A percentile compares a stretch with the other conserved stretches of the same genome.
Conservation (phyloP, 2,329 filamentous ascomycete species). For the Colletotrichum lindemuthianum region DNA sequence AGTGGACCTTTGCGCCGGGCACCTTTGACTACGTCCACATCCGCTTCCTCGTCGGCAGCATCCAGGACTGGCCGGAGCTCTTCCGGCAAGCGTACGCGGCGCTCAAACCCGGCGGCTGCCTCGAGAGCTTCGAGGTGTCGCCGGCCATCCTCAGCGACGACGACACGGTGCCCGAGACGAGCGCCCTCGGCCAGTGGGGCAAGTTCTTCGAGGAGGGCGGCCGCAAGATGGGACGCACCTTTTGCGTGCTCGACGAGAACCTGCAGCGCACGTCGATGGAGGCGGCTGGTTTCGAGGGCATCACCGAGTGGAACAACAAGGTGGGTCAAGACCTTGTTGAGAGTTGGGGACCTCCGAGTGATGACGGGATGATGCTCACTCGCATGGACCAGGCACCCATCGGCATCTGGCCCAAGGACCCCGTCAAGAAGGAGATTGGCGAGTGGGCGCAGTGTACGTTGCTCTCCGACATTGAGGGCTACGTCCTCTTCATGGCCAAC, state of each 20-base stretch:
- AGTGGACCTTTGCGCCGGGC: conserved; percentile 57
- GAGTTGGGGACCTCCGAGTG: neutral
- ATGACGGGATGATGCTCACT: conserved; percentile 2
- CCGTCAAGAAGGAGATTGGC: conserved; percentile 48
- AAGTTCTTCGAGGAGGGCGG: conserved; percentile 47
- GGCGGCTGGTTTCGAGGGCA: conserved; percentile 41
- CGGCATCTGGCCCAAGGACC: conserved; percentile 53
- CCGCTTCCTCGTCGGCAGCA: conserved; percentile 61
- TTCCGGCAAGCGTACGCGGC: conserved; percentile 59
- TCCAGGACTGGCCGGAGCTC: conserved; percentile 62
- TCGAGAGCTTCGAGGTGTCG: conserved; percentile 51
- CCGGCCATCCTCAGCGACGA: conserved; percentile 43
- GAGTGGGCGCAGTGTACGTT: conserved; percentile 44
- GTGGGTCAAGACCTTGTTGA: conserved; percentile 35
- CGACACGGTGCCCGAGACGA: conserved; percentile 41
- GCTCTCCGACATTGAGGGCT: conserved; percentile 46
- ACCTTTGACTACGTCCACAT: conserved; percentile 69
- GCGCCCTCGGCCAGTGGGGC: conserved; percentile 47
- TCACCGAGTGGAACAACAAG: conserved; percentile 38
- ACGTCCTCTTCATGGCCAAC: conserved; percentile 46
- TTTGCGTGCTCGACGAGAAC: conserved; percentile 44
- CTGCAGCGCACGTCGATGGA: conserved; percentile 45
- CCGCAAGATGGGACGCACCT: conserved; percentile 44
- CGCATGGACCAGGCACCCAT: conserved; percentile 41
- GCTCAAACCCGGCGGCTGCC: conserved; percentile 58